Percentiles rank a stretch among this genome's conserved stretches.
phyloP scores from a whole-genome alignment of 2,329 filamentous ascomycete species.

The Pseudogymnoascus sp. region DNA sequence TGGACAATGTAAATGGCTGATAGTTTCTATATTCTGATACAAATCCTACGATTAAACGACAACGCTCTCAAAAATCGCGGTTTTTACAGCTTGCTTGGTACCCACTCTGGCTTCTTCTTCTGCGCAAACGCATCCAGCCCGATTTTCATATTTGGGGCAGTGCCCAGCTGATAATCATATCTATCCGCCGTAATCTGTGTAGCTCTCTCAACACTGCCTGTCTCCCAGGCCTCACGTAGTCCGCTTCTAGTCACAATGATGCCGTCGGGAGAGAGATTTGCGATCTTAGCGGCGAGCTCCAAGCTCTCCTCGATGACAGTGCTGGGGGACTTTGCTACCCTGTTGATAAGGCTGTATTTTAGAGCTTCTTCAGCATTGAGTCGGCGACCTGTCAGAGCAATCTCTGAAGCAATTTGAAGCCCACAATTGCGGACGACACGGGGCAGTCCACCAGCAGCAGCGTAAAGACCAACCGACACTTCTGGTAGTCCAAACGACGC shows the following conservation, averaged over 20 bases:
- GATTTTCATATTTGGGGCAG: constrained; percentile 65
- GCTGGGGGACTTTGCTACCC: constrained; percentile 40
- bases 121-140: constrained; percentile 69
- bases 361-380: constrained; percentile 53
- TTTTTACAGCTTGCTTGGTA: constrained; percentile 49
- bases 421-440: constrained; percentile 57
- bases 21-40: not conserved
- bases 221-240: constrained; percentile 64
- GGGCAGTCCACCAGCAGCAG: constrained; percentile 63
- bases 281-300: constrained; percentile 51
- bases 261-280: constrained; percentile 61
- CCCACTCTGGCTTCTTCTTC: constrained; percentile 62
- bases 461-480: constrained; percentile 60
- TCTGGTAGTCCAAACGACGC: constrained; percentile 67
- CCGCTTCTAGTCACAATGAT: constrained; percentile 65
- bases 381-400: constrained; percentile 56
- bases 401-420: constrained; percentile 59
- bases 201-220: constrained; percentile 45
- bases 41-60: not conserved
- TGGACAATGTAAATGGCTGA: not conserved
- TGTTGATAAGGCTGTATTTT: constrained; percentile 60
- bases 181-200: constrained; percentile 52
- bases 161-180: constrained; percentile 47
- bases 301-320: constrained; percentile 50
- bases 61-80: constrained; percentile 11